Base-by-base conservation (phyloP, 1,284 basidiomycete genomes). In the Schizophyllum amplum region DNA sequence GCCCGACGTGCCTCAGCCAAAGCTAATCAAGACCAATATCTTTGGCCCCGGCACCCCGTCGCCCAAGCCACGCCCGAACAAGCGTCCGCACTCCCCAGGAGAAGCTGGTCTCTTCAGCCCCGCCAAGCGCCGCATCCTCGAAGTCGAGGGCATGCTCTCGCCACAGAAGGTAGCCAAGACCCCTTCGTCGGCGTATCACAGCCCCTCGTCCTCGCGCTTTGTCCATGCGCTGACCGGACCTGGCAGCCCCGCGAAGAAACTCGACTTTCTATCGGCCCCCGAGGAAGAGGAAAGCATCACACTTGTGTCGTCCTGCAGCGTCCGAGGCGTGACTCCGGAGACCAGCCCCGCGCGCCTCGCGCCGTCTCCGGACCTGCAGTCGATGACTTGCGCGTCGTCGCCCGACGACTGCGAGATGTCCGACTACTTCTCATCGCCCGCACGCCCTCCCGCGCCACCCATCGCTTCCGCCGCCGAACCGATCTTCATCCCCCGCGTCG, bases 81-180 rank as follows among this genome's bases (percentile, higher is more conserved):
- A 67, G 57, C 62, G 65, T 61, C 66, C 59, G 61, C 65, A 57
- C 51, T 63, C 64, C 21, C 57, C 58, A 17, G 60, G 52, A 24
- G 53, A 53, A 5, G 59, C 55, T 42, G 51, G 53, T 47, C 53
- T 61, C 24, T 60, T 61, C 58, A 61, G 50, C 67, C 71, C 61
- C 24, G 75, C 82, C 24, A 90, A 90, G 67, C 81, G 87, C 46
- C 83, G 87, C 51, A 80, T 89, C 57, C 75, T 89, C 56, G 75
- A 71, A 58, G 75, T 74, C 51, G 83, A 85, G 64, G 80, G 78
- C 55, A 69, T 79, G n/a, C 71, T 75, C 55, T 67, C 72, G 5
- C 71, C 51, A 73, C 72, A 62, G 64, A 67, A 4, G 56, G 58
- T 53, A 71, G 33, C 33, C 13, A 42, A 42, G 7, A 13, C 33